phyloP scores from a whole-genome alignment of 169 alveolate genomes.

The Cryptosporidium viatorum region DNA sequence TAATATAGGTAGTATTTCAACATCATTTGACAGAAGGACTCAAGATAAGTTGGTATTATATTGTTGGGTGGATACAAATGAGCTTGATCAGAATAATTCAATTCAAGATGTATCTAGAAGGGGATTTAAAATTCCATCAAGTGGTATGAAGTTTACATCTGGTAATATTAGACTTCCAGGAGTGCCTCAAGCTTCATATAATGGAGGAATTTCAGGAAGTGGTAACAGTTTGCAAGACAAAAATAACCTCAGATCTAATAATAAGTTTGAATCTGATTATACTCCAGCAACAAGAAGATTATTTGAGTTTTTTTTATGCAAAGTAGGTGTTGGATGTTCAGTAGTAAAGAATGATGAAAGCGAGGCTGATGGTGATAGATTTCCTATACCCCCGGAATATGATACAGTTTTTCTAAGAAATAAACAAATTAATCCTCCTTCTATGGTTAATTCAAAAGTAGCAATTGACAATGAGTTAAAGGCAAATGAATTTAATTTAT shows the following conservation, averaged over 20 bases:
- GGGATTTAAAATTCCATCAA: conserved; percentile 85
- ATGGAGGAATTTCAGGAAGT: neutral
- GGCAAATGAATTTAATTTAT: conserved; percentile 65
- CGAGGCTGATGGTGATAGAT: conserved; percentile 82
- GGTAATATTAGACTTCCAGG: conserved; percentile 87
- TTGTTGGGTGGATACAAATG: conserved; percentile 85
- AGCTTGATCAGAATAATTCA: conserved; percentile 86
- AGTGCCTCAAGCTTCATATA: conserved; percentile 40
- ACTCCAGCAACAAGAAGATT: conserved; percentile 77
- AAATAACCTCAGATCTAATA: neutral
- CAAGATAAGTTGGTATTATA: conserved; percentile 84
- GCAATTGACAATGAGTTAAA: conserved; percentile 26
- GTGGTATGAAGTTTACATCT: conserved; percentile 87
- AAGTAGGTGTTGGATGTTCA: conserved; percentile 89
- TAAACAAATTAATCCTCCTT: conserved; percentile 72
- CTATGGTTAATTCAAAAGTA: conserved; percentile 50
- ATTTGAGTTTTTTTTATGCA: conserved; percentile 88
- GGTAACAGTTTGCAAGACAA: neutral
- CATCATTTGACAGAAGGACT: conserved; percentile 73
- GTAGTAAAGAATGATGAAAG: conserved; percentile 82
- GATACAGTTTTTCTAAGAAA: conserved; percentile 77
- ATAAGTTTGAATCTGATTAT: conserved; percentile 70
- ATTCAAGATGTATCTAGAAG: conserved; percentile 89
- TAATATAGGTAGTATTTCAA: conserved; percentile 44
- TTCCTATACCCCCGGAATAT: conserved; percentile 81